Conservation (phyloP, 208 protist genomes). For the Spongospora subterranea region DNA sequence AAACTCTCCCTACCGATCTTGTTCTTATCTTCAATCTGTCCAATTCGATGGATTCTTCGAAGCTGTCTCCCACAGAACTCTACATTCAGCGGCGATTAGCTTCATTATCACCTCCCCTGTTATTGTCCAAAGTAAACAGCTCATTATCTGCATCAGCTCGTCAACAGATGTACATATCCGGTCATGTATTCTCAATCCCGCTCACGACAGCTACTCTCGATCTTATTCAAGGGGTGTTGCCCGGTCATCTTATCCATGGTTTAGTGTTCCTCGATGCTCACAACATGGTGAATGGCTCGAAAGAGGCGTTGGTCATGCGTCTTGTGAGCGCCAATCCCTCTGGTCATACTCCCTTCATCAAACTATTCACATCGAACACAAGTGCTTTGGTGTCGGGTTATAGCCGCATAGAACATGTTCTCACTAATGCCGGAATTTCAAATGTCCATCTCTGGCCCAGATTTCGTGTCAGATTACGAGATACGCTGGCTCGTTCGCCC, state of each 20-base stretch:
- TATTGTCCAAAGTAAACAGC: neutral
- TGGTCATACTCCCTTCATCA: neutral
- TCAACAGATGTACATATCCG: neutral
- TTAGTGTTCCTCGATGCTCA: slow-evolving; percentile 14
- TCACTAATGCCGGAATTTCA: neutral
- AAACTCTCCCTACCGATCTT: slow-evolving; percentile 4
- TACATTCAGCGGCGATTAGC: neutral
- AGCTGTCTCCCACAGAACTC: neutral
- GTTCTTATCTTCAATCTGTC: slow-evolving; percentile 31
- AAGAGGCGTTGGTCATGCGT: slow-evolving; percentile 20
- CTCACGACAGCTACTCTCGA: slow-evolving; percentile 14
- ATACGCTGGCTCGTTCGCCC: neutral
- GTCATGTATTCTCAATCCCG: slow-evolving; percentile 16
- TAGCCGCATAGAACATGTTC: slow-evolving; percentile 15
- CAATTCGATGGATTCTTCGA: neutral
- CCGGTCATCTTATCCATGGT: slow-evolving; percentile 8
- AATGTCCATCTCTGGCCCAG: slow-evolving; percentile 30
- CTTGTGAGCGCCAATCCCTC: neutral
- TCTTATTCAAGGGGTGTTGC: slow-evolving; percentile 33
- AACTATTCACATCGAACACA: slow-evolving; percentile 7
- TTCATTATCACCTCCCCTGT: neutral
- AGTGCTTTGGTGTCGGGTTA: neutral
- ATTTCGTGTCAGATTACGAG: neutral
- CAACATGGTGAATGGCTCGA: neutral
- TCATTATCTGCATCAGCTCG: neutral